Evolutionary conservation across 805 yeast genomes (phyloP), one percentile per base, ranked within the genome.

Genomic region (Pichia nanzhaoensis): DNA sequence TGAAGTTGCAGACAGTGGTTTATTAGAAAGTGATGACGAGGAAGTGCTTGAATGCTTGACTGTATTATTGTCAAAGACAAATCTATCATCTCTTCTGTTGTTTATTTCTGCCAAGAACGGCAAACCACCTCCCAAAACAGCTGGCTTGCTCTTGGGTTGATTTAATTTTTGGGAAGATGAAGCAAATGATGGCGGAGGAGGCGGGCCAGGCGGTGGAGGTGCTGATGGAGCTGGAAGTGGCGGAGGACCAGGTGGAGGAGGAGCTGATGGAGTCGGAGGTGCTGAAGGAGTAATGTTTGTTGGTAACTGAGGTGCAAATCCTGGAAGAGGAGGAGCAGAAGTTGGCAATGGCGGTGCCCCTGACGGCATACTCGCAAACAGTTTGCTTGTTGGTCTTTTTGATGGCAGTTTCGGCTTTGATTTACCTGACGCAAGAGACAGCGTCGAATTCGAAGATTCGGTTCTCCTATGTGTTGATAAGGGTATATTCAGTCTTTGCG

Each of bases 51-150:
- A 6, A 3, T 38, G 19, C 5, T 38, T 22, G 19, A 31, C 31
- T 4, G 63, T 50, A 13, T 58, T 48, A n/a, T 56, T 51, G 44
- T 70, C 78, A 12, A 76, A 65, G 6, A 73, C 78, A 55, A 66
- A 54, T 2, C 70, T 51, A 33, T 76, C 75, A 45, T 70, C 69
- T 55, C 80, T 64, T 56, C 69, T 73, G 21, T 70, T 69, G 48
- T 75, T 74, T 28, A 77, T 76, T 50, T 75, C 78, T 1, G 77
- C 75, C 37, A 77, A 63, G 49, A 77, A 77, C 10, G 82, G 81
- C 20, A 77, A 54, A 1, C 75, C 75, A 49, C 50, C 44, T 41
- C 64, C 53, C 6, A 14, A 30, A 9, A 14, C n/a, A 13, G 33
- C 16, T 30, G 6, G 6, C 6, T 14, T 30, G 14, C 16, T 13